Base-by-base conservation (phyloP, 2,329 filamentous ascomycete genomes). In the Diaporthe eres region DNA sequence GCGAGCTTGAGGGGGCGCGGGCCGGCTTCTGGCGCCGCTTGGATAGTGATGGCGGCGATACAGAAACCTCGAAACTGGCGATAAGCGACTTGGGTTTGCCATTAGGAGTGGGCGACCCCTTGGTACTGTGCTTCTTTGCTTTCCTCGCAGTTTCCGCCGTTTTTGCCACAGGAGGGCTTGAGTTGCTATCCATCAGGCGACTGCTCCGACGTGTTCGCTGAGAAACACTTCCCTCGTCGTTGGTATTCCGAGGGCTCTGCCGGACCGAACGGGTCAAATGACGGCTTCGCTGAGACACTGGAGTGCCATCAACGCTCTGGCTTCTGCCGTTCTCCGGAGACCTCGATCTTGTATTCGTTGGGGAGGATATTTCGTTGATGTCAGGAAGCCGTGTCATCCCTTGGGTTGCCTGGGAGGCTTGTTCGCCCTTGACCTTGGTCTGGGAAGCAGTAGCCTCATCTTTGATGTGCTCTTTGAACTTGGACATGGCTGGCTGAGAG, bases 1-100 rank as follows among this genome's bases (percentile, higher is more conserved):
- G 65, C 19, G 74, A 60, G 44, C 53, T 57, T 15, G 70, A 58
- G 28, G 63, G 34, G 42, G 39, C 34, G 19, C 28, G 31, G 15
- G 31, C 34, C 25, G 42, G 55, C 39, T 53, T 63, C 63, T 42
- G 63, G 42, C 71, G 63, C 60, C 8, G 25, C 51, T 58, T 76
- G 10, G 34, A 44, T 7, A 63, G 47, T 31, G 72, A 39, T 15
- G 70, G 72, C 15, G 76, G 76, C 7, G 75, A 77, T 5, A 77
- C 63, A n/a, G 72, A 31, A 49, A 34, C 68, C 31, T 77, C 55
- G 74, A 77, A 76, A 25, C 65, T 67, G 28, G 55, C 42, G 10
- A 44, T 57, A 44, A 60, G 63, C 9, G 57, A 49, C 25, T 25
- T 76, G 49, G 61, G 15, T 6, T 65, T 73, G 44, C 74, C 63